Base-by-base conservation (phyloP, 1,284 basidiomycete genomes). In the Ceratobasidium sp. region DNA sequence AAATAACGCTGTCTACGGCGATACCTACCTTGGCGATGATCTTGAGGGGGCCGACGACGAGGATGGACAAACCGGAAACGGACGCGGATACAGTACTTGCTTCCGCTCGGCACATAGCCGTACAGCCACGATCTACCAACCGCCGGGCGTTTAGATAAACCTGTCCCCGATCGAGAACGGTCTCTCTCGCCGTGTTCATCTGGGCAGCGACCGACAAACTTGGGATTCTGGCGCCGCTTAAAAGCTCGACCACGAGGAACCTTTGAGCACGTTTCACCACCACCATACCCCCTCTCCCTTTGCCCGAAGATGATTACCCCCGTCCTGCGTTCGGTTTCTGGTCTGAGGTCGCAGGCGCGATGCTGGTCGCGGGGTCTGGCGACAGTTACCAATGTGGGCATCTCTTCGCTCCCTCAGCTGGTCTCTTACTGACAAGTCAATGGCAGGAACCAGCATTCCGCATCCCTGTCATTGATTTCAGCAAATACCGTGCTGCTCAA, bases 401-500 rank as follows among this genome's bases (percentile, higher is more conserved):
- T 26, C 32, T 21, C 16, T 36, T 34, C 45, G 6, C 10, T 18
- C 18, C 46, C 23, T 26, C 36, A 18, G 10, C 23, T 26, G 1
- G 5, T 26, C 50, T 48, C 46, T 23, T 16, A 41, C 39, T 59
- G 32, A 39, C 52, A 21, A 45, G 21, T 26, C 45, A 8, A 10
- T 2, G 34, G 43, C 70, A 74, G 50, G 76, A 77, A 55, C 60
- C 53, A 12, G 72, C 76, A 5, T 79, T 80, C 69, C 75, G 73
- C 41, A 92, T 94, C 73, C 93, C 93, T 23, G 82, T 93, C 12
- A 87, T 94, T 77, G 88, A 93, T 82, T 93, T 94, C 76, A 84
- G 86, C 76, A 87, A 85, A 74, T 93, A 89, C 79, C 84, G 86
- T 71, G 76, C 81, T 45, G 83, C 87, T 1, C 79, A 81, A 1